phyloP scores from a whole-genome alignment of 2,329 filamentous ascomycete species.

The Botrytis hyacinthi region DNA sequence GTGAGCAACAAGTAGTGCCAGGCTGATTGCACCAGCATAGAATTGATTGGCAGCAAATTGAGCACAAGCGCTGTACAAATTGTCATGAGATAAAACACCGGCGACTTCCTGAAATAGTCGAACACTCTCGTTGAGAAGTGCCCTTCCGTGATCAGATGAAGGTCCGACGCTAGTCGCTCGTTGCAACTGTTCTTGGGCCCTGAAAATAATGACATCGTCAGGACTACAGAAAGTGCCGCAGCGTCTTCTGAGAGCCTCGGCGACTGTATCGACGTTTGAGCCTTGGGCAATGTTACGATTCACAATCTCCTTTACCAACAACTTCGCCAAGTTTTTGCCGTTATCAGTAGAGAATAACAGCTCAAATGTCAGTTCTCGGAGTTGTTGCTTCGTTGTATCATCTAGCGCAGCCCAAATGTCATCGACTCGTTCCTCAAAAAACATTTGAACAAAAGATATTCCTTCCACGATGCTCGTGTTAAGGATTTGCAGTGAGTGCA shows the following conservation, averaged over 20 bases:
- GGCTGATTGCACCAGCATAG: slow-evolving; percentile 87
- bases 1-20: slow-evolving; percentile 78
- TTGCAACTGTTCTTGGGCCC: slow-evolving; percentile 92
- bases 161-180: slow-evolving; percentile 75
- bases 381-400: slow-evolving; percentile 63
- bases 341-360: slow-evolving; percentile 75
- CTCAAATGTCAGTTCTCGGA: slow-evolving; percentile 81
- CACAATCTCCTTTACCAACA: slow-evolving; percentile 95
- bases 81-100: slow-evolving; percentile 73
- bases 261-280: slow-evolving; percentile 95
- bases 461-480: slow-evolving; percentile 92
- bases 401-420: slow-evolving; percentile 81
- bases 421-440: slow-evolving; percentile 89
- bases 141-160: slow-evolving; percentile 73
- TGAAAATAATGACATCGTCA: slow-evolving; percentile 97
- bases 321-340: slow-evolving; percentile 87
- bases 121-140: slow-evolving; percentile 83
- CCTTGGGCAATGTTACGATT: slow-evolving; percentile 97
- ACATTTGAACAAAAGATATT: slow-evolving; percentile 90
- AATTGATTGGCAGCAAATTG: slow-evolving; percentile 83
- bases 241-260: slow-evolving; percentile 84
- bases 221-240: slow-evolving; percentile 98
- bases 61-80: slow-evolving; percentile 72
- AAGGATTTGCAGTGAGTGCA: slow-evolving; percentile 80
- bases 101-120: slow-evolving; percentile 87